These are phyloP conservation scores for Emergomyces pasteurianus DNA, from an alignment of 2,329 filamentous ascomycete genomes.

Conservation along the genomic window DNA sequence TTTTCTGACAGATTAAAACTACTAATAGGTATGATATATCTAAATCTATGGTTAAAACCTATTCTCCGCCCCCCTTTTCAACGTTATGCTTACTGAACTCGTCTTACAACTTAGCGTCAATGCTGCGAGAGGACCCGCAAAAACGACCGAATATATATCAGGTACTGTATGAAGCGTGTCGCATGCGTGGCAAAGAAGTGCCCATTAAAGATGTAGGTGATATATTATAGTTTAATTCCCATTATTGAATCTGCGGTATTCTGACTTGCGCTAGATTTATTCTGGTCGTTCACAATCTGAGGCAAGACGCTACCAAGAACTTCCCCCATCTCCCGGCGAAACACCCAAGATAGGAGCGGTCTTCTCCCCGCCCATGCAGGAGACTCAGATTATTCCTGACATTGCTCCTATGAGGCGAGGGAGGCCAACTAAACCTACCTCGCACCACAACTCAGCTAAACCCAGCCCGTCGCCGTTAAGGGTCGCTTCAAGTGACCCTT, in stretches of 20 bases:
- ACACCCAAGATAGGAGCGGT: constrained; percentile 63
- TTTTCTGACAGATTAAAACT: constrained; percentile 87
- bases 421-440: constrained; percentile 47
- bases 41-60: constrained; percentile 4
- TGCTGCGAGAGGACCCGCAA: constrained; percentile 75
- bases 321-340: constrained; percentile 45
- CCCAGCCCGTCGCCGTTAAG: constrained; percentile 58
- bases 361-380: constrained; percentile 61
- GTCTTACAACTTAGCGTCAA: constrained; percentile 49
- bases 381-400: constrained; percentile 66
- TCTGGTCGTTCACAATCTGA: constrained; percentile 53
- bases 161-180: constrained; percentile 72
- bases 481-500: constrained; percentile 66
- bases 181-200: constrained; percentile 75
- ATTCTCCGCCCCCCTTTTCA: constrained; percentile 1
- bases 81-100: constrained; percentile 1
- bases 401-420: constrained; percentile 91
- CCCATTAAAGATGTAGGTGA: constrained; percentile 74
- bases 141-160: constrained; percentile 87
- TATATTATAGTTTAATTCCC: constrained; percentile 3
- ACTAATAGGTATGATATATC: constrained; percentile 58
- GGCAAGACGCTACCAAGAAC: constrained; percentile 45
- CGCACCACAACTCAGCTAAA: constrained; percentile 39
- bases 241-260: background rate
- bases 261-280: constrained; percentile 49